Percentiles rank a stretch among this genome's conserved stretches.
These are phyloP conservation scores for Sclerotiophoma versabilis DNA, from an alignment of 2,329 filamentous ascomycete species.

Conservation along the genomic window DNA sequence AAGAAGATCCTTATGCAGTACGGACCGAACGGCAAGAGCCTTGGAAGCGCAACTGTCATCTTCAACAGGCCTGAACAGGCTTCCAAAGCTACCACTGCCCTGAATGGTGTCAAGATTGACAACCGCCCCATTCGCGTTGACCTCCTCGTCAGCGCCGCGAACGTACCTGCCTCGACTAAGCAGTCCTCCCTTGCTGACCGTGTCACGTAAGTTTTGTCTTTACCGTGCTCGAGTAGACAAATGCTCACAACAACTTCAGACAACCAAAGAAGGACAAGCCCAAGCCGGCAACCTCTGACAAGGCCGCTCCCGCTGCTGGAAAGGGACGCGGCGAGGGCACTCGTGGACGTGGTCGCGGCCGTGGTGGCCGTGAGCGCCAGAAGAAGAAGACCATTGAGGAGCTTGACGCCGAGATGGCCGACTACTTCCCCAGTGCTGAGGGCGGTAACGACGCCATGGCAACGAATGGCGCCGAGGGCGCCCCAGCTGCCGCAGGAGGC, in stretches of 20 bases:
- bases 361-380: slow-evolving; percentile 58
- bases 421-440: slow-evolving; percentile 76
- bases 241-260: slow-evolving; percentile 47
- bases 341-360: slow-evolving; percentile 56
- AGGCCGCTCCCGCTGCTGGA: slow-evolving; percentile 61
- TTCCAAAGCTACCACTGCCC: slow-evolving; percentile 79
- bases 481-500: slow-evolving; percentile 50
- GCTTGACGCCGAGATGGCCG: slow-evolving; percentile 95
- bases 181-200: slow-evolving; percentile 79
- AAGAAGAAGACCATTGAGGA: slow-evolving; percentile 97
- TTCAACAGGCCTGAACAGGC: slow-evolving; percentile 85
- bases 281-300: slow-evolving; percentile 80
- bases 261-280: slow-evolving; percentile 66
- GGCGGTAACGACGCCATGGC: slow-evolving; percentile 55
- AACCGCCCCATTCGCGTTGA: slow-evolving; percentile 94
- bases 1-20: slow-evolving; percentile 93
- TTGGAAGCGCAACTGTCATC: slow-evolving; percentile 88
- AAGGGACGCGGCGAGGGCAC: slow-evolving; percentile 54
- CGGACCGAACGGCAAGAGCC: slow-evolving; percentile 88
- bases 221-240: not conserved
- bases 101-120: slow-evolving; percentile 92
- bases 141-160: slow-evolving; percentile 81
- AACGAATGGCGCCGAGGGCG: slow-evolving; percentile 54
- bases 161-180: slow-evolving; percentile 72
- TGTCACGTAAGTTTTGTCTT: slow-evolving; percentile 67